Evolutionary conservation across 305 asterid species (phyloP).

Genomic region (Plantago lanceolata): DNA sequence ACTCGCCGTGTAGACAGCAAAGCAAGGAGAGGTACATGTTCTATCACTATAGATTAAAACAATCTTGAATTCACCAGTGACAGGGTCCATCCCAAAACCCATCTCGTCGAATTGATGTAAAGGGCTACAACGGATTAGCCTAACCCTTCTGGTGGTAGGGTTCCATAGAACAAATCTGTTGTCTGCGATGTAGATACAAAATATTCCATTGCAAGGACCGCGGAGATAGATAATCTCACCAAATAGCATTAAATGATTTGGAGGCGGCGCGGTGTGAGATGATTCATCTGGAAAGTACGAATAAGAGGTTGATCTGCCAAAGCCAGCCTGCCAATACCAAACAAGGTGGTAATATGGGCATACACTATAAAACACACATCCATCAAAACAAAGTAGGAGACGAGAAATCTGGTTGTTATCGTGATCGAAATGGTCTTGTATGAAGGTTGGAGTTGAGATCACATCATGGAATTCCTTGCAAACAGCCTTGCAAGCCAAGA

Average conservation of each 20-base stretch:
- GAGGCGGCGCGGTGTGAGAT: too few species aligned
- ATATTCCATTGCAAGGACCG: conserved; percentile 7
- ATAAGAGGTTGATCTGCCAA: neutral
- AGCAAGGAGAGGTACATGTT: neutral
- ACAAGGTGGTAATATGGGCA: too few species aligned
- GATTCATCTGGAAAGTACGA: neutral
- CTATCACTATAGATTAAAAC: neutral
- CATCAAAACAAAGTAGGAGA: too few species aligned
- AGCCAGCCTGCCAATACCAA: too few species aligned
- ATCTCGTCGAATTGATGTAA: conserved; percentile 4
- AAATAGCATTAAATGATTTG: neutral
- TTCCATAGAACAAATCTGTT: conserved; percentile 10
- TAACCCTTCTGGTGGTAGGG: conserved; percentile 6
- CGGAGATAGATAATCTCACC: neutral
- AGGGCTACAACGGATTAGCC: conserved; percentile 1
- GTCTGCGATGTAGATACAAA: neutral
- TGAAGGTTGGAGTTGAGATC: neutral
- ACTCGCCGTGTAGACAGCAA: conserved; percentile 5
- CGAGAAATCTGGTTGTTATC: neutral
- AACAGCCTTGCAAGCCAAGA: neutral
- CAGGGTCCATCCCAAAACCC: conserved; percentile 6
- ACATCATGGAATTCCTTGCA: neutral
- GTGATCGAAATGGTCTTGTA: neutral
- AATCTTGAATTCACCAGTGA: conserved; percentile 3
- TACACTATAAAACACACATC: too few species aligned